Base-by-base conservation (phyloP, 345 rosid species). In the Linum lewisii region DNA sequence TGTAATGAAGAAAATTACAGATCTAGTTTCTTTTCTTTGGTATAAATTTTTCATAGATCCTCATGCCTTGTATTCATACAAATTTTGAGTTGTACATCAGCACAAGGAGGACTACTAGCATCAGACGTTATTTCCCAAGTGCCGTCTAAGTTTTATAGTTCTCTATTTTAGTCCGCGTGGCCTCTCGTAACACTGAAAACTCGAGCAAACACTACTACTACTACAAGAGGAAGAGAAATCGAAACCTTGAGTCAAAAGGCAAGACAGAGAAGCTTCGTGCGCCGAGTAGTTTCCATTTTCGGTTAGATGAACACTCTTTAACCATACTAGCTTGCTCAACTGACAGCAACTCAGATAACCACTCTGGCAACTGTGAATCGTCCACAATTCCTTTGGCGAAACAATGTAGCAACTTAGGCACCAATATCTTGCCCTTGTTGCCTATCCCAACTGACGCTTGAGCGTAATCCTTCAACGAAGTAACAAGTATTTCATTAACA, bases 231-330 rank as follows among this genome's bases (percentile, higher is more conserved):
- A 82, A 82, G 42, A 82, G 82, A 60, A 72, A 80, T 6, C 91
- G 78, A 62, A 84, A 84, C 65, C 87, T 76, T 6, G 91, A 71
- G 67, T 78, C 80, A 11, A 78, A 84, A 1, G 90, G 85, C 22
- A 73, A 34, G 22, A 82, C 59, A 3, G 81, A 76, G 75, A 78
- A 80, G 73, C 64, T 72, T 37, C 82, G 80, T 21, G 72, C 60
- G 4, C 82, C 75, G 0, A 73, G 78, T 51, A 82, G 75, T 67
- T 72, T 71, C 79, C 82, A 64, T 67, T 78, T 80, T 34, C 69
- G 78, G 54, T 64, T 66, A 21, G 82, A 71, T 11, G 74, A 71
- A 51, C 82, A 75, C 20, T 72, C 74, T 66, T 69, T 68, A 16
- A 80, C 81, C 71, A 68, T 62, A 58, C 68, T 68, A 23, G 78